Base-by-base conservation (phyloP, 495 filamentous ascomycete species). In the Extremus antarcticus region DNA sequence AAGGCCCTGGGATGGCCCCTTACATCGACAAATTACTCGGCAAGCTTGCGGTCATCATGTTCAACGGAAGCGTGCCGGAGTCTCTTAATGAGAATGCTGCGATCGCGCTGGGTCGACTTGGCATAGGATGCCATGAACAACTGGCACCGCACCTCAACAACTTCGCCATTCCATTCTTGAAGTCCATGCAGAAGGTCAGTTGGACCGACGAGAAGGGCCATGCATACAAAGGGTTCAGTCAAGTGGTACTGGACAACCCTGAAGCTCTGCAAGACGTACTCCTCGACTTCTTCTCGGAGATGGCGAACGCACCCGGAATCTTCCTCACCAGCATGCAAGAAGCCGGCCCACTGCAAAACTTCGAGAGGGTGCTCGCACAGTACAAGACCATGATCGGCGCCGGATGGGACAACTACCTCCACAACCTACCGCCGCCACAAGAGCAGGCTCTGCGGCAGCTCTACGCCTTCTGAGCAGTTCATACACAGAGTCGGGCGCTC, bases 61-160 rank as follows among this genome's bases (percentile, higher is more conserved):
- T 79, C 60, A 89, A 88, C 61, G 80, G 83, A 1, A 82, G 86
- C 61, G 84, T 96, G 15, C 90, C 94, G n/a, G 79, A 82, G 61
- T 94, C 90, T 0, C 85, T 99, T 11, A 86, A 84, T 47, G 94
- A 97, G 66, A 97, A 97, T 65, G 91, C 92, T 0, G 90, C 90
- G 2, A 92, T 95, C 66, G 90, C 91, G 10, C 72, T 99, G 15
- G 94, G 92, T 19, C 80, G 92, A 32, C 75, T 99, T 23, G 92
- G 94, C 8, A 76, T 95, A n/a, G 84, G 82, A 54, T 87, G 84
- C 62, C 76, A 84, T 24, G 82, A 85, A 21, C 71, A 82, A 35
- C 75, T 97, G 40, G 87, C 90, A 0, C 86, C 89, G 10, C 84
- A 87, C 40, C 78, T 99, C n/a, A 74, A 79, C 32, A 81, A 77